Evolutionary conservation across 441 rosid genomes (phyloP).

Genomic region (Daphne laureola): DNA sequence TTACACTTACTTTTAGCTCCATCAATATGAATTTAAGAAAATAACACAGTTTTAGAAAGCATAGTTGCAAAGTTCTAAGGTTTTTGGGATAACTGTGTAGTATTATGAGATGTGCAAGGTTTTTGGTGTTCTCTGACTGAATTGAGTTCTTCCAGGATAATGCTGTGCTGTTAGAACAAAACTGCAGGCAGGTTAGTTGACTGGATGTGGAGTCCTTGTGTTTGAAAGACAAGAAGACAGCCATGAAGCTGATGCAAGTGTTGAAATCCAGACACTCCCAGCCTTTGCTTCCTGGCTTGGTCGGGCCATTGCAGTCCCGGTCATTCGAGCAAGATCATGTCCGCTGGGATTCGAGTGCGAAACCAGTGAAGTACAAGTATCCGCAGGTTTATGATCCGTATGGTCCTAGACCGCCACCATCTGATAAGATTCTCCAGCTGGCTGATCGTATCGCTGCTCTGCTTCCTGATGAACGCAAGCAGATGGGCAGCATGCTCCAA

Average conservation of each 20-base stretch:
- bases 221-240: neutral
- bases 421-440: slow-evolving; percentile 38
- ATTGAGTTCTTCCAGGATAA: no score
- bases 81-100: no score
- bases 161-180: no score
- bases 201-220: no score
- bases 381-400: slow-evolving; percentile 46
- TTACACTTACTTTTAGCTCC: no score
- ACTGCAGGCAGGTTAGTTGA: no score
- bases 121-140: no score
- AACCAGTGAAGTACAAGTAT: slow-evolving; percentile 38
- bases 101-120: no score
- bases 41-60: no score
- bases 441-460: slow-evolving; percentile 48
- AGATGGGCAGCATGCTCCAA: slow-evolving; percentile 37
- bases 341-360: slow-evolving; percentile 42
- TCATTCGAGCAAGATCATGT: slow-evolving; percentile 42
- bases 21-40: no score
- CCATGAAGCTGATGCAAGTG: slow-evolving; percentile 30
- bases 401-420: slow-evolving; percentile 47
- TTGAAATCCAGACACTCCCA: slow-evolving; percentile 14
- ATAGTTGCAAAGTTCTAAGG: no score
- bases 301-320: slow-evolving; percentile 33
- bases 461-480: slow-evolving; percentile 38
- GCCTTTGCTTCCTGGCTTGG: slow-evolving; percentile 16